Percentiles rank a stretch among this genome's conserved stretches.
These are phyloP conservation scores for Dalbergia oliveri DNA, from an alignment of 306 rosid species.

Conservation along the genomic window DNA sequence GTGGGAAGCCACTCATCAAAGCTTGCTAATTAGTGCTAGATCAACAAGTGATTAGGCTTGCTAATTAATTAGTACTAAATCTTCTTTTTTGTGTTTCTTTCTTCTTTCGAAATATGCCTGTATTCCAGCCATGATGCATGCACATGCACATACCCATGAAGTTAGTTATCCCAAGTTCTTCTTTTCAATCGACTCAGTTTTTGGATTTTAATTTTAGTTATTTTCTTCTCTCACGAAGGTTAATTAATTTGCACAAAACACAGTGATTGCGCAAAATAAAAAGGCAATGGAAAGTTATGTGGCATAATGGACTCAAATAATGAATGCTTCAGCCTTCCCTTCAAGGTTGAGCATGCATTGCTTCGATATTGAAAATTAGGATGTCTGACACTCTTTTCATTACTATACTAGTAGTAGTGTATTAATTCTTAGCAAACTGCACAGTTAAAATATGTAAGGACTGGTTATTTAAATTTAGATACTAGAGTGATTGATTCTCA, in stretches of 20 bases:
- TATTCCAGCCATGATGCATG: neutral
- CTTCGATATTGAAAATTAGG: conserved; percentile 22
- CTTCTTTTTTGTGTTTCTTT: neutral
- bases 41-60: conserved; percentile 50
- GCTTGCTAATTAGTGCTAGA: conserved; percentile 51
- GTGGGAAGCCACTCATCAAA: conserved; percentile 89
- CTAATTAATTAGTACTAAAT: conserved; percentile 15
- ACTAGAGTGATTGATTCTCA: neutral
- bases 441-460: neutral
- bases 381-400: conserved; percentile 35
- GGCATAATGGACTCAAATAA: too few species aligned
- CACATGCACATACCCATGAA: too few species aligned
- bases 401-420: neutral
- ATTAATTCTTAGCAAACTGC: too few species aligned
- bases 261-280: too few species aligned
- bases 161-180: too few species aligned
- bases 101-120: neutral
- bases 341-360: neutral
- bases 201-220: too few species aligned
- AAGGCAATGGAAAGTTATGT: too few species aligned
- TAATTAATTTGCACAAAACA: too few species aligned
- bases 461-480: neutral
- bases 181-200: neutral
- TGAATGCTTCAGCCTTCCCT: neutral
- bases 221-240: too few species aligned